Evolutionary conservation across 2,329 filamentous ascomycete species (phyloP).

Genomic region (Colletotrichum liaoningense): DNA sequence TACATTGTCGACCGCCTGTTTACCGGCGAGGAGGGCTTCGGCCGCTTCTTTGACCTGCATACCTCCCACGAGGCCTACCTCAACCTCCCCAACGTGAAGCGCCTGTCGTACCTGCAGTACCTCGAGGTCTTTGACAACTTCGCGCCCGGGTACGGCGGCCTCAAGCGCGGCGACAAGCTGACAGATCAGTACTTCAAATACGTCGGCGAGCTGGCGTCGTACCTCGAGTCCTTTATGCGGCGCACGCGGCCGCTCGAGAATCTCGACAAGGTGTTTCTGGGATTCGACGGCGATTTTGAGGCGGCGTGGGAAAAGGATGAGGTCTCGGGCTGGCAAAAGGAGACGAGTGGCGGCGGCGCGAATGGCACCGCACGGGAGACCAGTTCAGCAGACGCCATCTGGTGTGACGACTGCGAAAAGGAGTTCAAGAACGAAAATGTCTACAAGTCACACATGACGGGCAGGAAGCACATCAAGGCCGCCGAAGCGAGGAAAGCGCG

Average conservation of each 20-base stretch:
- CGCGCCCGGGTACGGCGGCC: conserved; percentile 75
- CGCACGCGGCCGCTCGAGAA: conserved; percentile 89
- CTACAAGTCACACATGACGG: conserved; percentile 87
- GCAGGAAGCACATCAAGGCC: conserved; percentile 93
- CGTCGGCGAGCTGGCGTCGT: conserved; percentile 80
- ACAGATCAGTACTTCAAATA: conserved; percentile 95
- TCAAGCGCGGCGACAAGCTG: conserved; percentile 86
- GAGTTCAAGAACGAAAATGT: conserved; percentile 97
- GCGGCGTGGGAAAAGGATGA: conserved; percentile 84
- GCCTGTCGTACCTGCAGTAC: conserved; percentile 91
- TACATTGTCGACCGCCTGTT: conserved; percentile 90
- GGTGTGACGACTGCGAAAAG: conserved; percentile 93
- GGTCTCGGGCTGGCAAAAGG: conserved; percentile 80
- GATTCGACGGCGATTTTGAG: conserved; percentile 87
- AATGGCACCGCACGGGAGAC: conserved; percentile 48
- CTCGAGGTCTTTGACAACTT: conserved; percentile 93
- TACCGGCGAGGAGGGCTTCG: conserved; percentile 93
- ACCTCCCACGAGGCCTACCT: conserved; percentile 87
- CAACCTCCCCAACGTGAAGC: conserved; percentile 88
- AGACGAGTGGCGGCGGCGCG: conserved; percentile 51
- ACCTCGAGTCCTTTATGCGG: conserved; percentile 89
- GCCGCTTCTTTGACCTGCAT: conserved; percentile 91
- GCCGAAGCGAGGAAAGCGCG: conserved; percentile 72
- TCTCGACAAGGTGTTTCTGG: conserved; percentile 78
- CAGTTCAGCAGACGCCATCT: conserved; percentile 73